Percentiles rank a stretch among this genome's conserved stretches.
Evolutionary conservation across 345 rosid genomes (phyloP).

Genomic region (Excoecaria agallocha): DNA sequence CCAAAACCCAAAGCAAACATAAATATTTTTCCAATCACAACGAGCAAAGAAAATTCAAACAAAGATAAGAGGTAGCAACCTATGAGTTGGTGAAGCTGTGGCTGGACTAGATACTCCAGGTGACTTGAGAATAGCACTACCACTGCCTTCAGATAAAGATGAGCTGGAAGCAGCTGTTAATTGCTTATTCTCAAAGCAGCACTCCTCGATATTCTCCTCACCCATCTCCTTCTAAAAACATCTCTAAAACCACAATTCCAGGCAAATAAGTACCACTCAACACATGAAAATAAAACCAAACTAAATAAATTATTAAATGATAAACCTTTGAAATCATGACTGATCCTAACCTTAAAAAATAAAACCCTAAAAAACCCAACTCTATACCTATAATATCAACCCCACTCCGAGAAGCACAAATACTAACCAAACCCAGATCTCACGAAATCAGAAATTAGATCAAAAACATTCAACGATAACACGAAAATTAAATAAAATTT

Average conservation of each 20-base stretch:
- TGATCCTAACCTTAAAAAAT: background rate
- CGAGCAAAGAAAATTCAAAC: background rate
- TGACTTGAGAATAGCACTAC: constrained; percentile 59
- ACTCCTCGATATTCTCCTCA: constrained; percentile 54
- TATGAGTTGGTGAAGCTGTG: constrained; percentile 56
- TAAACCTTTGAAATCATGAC: constrained; percentile 5
- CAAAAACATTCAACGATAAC: constrained; percentile 17
- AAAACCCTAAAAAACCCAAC: constrained; percentile 26
- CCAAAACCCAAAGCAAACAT: constrained; percentile 2
- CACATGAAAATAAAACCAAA: background rate
- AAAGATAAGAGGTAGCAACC: constrained; percentile 32
- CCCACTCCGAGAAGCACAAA: constrained; percentile 25
- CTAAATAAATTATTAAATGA: background rate
- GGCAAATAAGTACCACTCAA: constrained; percentile 9
- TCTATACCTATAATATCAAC: constrained; percentile 21
- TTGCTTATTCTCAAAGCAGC: constrained; percentile 87
- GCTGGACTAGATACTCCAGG: constrained; percentile 71
- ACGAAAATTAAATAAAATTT: constrained; percentile 14
- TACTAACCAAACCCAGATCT: constrained; percentile 52
- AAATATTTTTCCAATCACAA: background rate
- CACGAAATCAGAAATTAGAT: constrained; percentile 33
- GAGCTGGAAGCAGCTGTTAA: constrained; percentile 67
- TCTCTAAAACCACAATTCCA: constrained; percentile 40
- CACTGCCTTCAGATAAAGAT: constrained; percentile 73
- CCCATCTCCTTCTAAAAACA: constrained; percentile 46